These are phyloP conservation scores for Penicillium verrucosum DNA, from an alignment of 2,329 filamentous ascomycete species.

Conservation along the genomic window DNA sequence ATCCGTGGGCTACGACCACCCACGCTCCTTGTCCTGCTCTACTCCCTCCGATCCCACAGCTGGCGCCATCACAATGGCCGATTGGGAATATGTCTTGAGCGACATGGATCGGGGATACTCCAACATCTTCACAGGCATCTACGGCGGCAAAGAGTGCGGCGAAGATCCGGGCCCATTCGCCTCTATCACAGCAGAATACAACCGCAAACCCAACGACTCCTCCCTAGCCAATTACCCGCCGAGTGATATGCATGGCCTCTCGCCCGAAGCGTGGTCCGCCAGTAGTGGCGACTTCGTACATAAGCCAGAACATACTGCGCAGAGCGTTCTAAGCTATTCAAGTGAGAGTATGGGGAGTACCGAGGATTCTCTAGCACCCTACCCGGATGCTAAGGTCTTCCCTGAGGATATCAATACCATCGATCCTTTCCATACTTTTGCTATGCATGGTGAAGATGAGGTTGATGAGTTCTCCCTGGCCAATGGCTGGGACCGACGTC, in stretches of 20 bases:
- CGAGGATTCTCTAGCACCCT: constrained; percentile 41
- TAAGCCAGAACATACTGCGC: constrained; percentile 37
- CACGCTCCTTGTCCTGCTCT: constrained; percentile 41
- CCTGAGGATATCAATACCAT: constrained; percentile 31
- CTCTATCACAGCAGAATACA: constrained; percentile 33
- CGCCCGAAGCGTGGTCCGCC: constrained; percentile 40
- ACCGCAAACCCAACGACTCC: constrained; percentile 25
- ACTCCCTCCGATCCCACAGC: constrained; percentile 39
- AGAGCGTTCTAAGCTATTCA: constrained; percentile 58
- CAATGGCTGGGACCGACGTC: constrained; percentile 35
- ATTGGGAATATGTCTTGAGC: constrained; percentile 80
- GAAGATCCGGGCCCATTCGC: constrained; percentile 36
- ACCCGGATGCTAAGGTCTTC: constrained; percentile 22
- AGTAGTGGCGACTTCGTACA: constrained; percentile 37
- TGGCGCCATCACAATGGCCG: constrained; percentile 55
- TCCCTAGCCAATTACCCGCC: constrained; percentile 18
- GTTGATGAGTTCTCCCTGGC: constrained; percentile 32
- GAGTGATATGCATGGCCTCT: constrained; percentile 36
- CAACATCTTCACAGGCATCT: constrained; percentile 66
- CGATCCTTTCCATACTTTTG: constrained; percentile 38
- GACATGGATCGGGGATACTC: constrained; percentile 74
- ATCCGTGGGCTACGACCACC: constrained; percentile 32
- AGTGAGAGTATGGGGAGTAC: constrained; percentile 58
- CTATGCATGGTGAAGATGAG: constrained; percentile 35
- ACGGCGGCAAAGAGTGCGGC: constrained; percentile 43